phyloP scores from a whole-genome alignment of 2,329 filamentous ascomycete genomes.

The Aureobasidium sp. region DNA sequence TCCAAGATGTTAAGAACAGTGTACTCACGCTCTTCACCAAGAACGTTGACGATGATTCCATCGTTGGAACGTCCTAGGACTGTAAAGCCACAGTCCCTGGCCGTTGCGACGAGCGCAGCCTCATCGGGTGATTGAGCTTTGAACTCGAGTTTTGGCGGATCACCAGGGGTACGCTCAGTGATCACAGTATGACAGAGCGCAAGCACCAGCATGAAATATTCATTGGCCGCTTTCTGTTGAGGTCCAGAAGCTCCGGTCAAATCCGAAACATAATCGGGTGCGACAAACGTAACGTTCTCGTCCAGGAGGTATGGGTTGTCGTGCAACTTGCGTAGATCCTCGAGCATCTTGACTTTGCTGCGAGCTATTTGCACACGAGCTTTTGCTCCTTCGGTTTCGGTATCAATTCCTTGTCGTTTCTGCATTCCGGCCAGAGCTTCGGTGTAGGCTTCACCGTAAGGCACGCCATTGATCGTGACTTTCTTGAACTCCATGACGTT shows the following conservation, averaged over 20 bases:
- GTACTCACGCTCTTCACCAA: constrained; percentile 79
- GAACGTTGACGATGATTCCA: constrained; percentile 75
- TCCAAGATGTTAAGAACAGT: constrained; percentile 89
- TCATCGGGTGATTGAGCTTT: constrained; percentile 97
- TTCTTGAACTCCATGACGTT: constrained; percentile 99
- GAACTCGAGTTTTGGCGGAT: constrained; percentile 84
- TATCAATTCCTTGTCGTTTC: constrained; percentile 77
- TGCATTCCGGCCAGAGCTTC: constrained; percentile 96
- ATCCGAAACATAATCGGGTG: constrained; percentile 81
- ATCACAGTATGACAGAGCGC: constrained; percentile 97
- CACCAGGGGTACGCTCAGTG: constrained; percentile 79
- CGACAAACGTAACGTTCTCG: constrained; percentile 84
- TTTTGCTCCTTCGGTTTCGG: constrained; percentile 67
- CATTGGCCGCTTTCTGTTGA: constrained; percentile 68
- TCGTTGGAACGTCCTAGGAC: constrained; percentile 74
- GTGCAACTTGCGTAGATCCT: constrained; percentile 65
- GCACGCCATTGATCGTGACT: constrained; percentile 87
- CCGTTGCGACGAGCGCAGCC: constrained; percentile 86
- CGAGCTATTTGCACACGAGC: constrained; percentile 70
- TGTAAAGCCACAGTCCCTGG: constrained; percentile 90
- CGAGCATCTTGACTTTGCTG: constrained; percentile 65
- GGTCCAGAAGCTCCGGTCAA: constrained; percentile 66
- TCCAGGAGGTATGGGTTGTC: constrained; percentile 88
- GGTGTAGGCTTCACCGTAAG: constrained; percentile 95
- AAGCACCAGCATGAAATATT: constrained; percentile 88